Base-by-base conservation (phyloP, 2,329 filamentous ascomycete genomes). In the Helotiales sp. region DNA sequence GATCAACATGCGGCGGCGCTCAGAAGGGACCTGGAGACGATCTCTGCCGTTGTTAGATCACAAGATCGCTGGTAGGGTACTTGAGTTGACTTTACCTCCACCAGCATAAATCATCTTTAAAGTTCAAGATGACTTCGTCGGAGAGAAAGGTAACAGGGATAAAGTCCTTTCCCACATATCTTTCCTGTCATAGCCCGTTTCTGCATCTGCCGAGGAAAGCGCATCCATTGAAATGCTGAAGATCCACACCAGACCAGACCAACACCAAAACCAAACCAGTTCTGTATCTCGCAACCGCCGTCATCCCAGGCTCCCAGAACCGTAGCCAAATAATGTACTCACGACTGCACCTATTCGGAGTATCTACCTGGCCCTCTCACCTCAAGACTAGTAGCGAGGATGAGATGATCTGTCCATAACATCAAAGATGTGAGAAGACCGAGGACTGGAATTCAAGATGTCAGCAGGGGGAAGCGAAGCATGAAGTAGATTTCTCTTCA, bases 1-100 rank as follows among this genome's bases (percentile, higher is more conserved):
- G 63, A 65, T 65, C 63, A 65, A n/a, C 63, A 65, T 65, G 63
- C 63, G 63, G 57, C 62, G 55, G 20, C 34, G 32, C 60, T 24
- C 20, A 22, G 20, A 8, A 10, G 60, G 26, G 40, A 49, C 30
- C 62, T 59, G 54, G 52, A 45, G 52, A 55, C 34, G 62, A 64
- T 64, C 54, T 11, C 30, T 40, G 30, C 30, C 62, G 62, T 49
- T 64, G 62, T 52, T 54, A 52, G 30, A 57, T 57, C 54, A 40
- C 22, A 57, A 57, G 54, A 57, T 57, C 54, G 54, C 30, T 52
- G 49, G 49, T 52, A 52, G 30, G 49, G 47, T n/a, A n/a, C n/a
- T n/a, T n/a, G n/a, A n/a, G n/a, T n/a, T n/a, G 13, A 26, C 8
- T 11, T 34, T 11, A 34, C 11, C 30, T 11, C 11, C 30, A 34